These are phyloP conservation scores for Arachnomyces sp. DNA, from an alignment of 2,329 filamentous ascomycete genomes.

Conservation along the genomic window DNA sequence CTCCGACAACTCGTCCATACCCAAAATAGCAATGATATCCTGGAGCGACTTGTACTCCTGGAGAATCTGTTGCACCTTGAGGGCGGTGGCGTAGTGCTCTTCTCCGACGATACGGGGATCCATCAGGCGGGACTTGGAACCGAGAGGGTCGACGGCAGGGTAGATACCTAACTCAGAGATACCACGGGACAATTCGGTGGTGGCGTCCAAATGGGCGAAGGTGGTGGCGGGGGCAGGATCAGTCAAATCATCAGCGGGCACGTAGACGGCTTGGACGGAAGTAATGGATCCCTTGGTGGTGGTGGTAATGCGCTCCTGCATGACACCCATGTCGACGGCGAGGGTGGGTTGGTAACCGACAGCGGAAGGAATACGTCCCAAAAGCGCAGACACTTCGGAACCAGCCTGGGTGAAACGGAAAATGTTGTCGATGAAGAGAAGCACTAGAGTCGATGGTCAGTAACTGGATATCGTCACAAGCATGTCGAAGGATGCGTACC, in stretches of 20 bases:
- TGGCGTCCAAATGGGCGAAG: slow-evolving; percentile 99
- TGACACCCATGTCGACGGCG: slow-evolving; percentile 96
- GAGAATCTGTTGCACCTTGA: slow-evolving; percentile 95
- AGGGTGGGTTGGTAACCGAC: slow-evolving; percentile 99
- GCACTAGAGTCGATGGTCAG: slow-evolving; percentile 47
- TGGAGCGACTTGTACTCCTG: slow-evolving; percentile 99
- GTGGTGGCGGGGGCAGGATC: slow-evolving; percentile 98
- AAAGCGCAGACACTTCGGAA: slow-evolving; percentile 98
- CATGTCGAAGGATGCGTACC: slow-evolving; percentile 43
- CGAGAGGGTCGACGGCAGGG: slow-evolving; percentile 98
- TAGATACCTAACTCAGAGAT: slow-evolving; percentile 99
- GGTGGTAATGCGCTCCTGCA: slow-evolving; percentile 99
- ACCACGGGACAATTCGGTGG: slow-evolving; percentile 99
- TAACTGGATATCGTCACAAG: not conserved
- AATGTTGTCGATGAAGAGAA: slow-evolving; percentile 99
- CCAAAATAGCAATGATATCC: slow-evolving; percentile 99
- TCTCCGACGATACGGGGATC: slow-evolving; percentile 97
- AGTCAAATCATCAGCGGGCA: slow-evolving; percentile 99
- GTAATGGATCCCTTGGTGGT: slow-evolving; percentile 99
- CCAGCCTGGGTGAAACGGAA: slow-evolving; percentile 99
- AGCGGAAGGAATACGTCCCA: slow-evolving; percentile 99
- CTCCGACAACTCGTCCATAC: slow-evolving; percentile 99
- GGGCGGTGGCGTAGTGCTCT: slow-evolving; percentile 93
- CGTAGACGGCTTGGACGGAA: slow-evolving; percentile 99
- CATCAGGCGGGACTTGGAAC: slow-evolving; percentile 99